These are phyloP conservation scores for Trichoderma polysporum DNA, from an alignment of 2,329 filamentous ascomycete species.

Conservation along the genomic window DNA sequence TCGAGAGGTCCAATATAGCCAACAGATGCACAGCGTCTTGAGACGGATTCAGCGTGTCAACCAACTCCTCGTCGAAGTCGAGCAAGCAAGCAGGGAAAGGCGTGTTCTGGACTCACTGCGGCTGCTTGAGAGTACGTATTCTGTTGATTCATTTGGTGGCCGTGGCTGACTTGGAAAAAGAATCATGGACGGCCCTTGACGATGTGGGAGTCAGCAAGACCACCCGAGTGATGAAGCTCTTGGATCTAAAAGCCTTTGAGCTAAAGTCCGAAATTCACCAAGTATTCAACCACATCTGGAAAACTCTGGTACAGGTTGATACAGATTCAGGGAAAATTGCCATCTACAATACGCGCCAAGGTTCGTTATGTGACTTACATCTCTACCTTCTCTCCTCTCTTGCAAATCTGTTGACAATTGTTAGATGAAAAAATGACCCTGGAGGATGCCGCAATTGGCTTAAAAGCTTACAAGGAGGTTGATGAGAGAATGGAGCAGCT, in stretches of 20 bases:
- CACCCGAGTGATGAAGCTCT: constrained; percentile 61
- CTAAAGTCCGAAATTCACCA: constrained; percentile 66
- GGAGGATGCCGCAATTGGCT: constrained; percentile 53
- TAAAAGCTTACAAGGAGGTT: constrained; percentile 61
- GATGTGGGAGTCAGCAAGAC: constrained; percentile 60
- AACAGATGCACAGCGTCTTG: constrained; percentile 54
- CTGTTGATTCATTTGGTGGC: not conserved
- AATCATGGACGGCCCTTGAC: constrained; percentile 58
- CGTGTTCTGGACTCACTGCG: constrained; percentile 57
- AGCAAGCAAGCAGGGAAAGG: constrained; percentile 54
- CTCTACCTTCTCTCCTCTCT: not conserved
- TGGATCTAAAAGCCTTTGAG: constrained; percentile 64
- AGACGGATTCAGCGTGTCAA: constrained; percentile 56
- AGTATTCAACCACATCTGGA: constrained; percentile 70
- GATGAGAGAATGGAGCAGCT: constrained; percentile 59
- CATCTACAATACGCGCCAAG: constrained; percentile 53
- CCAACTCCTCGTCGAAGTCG: constrained; percentile 61
- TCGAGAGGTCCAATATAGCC: constrained; percentile 58
- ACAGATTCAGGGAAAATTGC: constrained; percentile 52
- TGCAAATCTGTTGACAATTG: constrained; percentile 23
- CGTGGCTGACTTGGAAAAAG: constrained; percentile 36
- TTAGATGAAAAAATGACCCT: constrained; percentile 54
- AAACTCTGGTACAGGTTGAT: constrained; percentile 63
- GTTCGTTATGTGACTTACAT: constrained; percentile 36
- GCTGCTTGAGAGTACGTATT: constrained; percentile 53